Base-by-base conservation (phyloP, 139 green algal species). In the Parachlorella kessleri region DNA sequence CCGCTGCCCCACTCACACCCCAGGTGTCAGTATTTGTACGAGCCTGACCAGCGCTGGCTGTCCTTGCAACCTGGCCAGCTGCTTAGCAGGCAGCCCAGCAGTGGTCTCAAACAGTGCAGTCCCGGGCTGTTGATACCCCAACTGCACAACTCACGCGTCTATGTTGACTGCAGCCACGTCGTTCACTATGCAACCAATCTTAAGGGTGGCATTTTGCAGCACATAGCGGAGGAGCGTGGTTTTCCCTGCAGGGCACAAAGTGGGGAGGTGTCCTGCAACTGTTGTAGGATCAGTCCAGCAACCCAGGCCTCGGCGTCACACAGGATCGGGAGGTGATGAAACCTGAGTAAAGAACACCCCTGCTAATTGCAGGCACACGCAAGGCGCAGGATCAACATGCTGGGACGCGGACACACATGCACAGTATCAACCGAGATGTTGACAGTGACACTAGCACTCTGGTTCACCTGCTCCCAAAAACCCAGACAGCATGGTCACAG, bases 131-230 rank as follows among this genome's bases (percentile, higher is more conserved):
- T n/a, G n/a, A n/a, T n/a, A n/a, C n/a, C n/a, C n/a, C n/a, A n/a
- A n/a, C n/a, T n/a, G n/a, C n/a, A n/a, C n/a, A n/a, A n/a, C n/a
- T n/a, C n/a, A n/a, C 48, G 95, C 94, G 73, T 98, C 95, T 23
- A 98, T 95, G 83, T 98, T 98, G 36, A 98, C 87, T 5, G 59
- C 78, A 10, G 95, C 93, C 7, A 98, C 94, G 71, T 98, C 95
- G 79, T 98, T 98, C 3, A 98, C 95, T 55, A 98, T 94, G 82
- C 94, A 97, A 0, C 92, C 95, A 38, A 98, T 94, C 85, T 97
- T 98, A 38, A 94, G 79, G 35, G 79, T 89, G 10, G 53, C 87
- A 69, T 97, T 94, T 69, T 97, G 86, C 68, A 98, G 80, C 37
- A 98, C 70, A 72, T 98, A 83, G 2, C 93, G 86, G 67, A 98